These are phyloP conservation scores for Euphorbia corollata DNA, from an alignment of 441 rosid genomes.

Conservation along the genomic window DNA sequence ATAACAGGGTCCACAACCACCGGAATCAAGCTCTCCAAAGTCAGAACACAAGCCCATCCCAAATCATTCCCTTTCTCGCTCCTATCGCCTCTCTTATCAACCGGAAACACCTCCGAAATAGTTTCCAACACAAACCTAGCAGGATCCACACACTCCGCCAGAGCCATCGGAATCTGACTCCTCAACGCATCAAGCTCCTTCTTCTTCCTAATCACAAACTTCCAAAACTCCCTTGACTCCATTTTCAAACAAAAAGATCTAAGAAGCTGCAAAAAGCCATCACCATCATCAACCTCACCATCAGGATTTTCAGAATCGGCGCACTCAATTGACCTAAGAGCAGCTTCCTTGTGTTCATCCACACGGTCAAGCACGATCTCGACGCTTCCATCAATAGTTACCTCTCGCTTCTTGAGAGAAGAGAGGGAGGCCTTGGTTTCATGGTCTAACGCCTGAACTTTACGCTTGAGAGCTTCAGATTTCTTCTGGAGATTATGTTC, in stretches of 20 bases:
- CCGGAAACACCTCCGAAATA: constrained; percentile 88
- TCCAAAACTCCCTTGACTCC: constrained; percentile 77
- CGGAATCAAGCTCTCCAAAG: constrained; percentile 76
- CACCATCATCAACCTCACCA: constrained; percentile 78
- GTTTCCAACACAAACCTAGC: constrained; percentile 73
- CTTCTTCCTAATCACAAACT: constrained; percentile 60
- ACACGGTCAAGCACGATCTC: constrained; percentile 63
- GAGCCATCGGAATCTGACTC: constrained; percentile 54
- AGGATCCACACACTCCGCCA: constrained; percentile 82
- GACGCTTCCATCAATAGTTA: constrained; percentile 73
- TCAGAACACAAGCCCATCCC: constrained; percentile 94
- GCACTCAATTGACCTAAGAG: constrained; percentile 35
- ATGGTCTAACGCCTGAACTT: constrained; percentile 57
- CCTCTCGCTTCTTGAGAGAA: constrained; percentile 68
- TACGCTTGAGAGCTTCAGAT: constrained; percentile 66
- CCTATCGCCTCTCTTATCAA: constrained; percentile 53
- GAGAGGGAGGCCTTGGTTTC: constrained; percentile 70
- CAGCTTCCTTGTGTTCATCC: constrained; percentile 44
- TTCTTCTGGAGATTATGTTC: constrained; percentile 68
- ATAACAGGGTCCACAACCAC: constrained; percentile 85
- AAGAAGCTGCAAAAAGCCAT: constrained; percentile 45
- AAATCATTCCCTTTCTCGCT: constrained; percentile 50
- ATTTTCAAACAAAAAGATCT: constrained; percentile 56
- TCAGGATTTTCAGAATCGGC: constrained; percentile 35
- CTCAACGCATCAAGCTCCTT: constrained; percentile 72